Conservation (phyloP, 1,284 basidiomycete species). For the Grifola frondosa region DNA sequence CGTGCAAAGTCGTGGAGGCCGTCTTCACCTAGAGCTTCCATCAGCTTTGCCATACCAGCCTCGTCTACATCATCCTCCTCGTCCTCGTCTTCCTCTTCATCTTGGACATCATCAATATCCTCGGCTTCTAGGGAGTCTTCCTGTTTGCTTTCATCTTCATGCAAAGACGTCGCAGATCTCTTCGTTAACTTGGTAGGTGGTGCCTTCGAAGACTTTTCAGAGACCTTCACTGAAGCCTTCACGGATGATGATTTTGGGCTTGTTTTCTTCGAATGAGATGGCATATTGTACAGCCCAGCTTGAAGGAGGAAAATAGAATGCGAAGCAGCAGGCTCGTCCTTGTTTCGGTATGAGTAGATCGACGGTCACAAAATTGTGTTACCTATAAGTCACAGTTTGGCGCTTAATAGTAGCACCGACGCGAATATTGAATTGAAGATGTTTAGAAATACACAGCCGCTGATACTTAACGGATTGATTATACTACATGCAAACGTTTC, state of each 20-base stretch:
- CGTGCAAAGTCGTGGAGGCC: slow-evolving; percentile 63
- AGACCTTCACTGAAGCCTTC: background rate
- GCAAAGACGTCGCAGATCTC: slow-evolving; percentile 10
- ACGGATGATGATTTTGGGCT: background rate
- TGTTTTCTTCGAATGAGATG: slow-evolving; percentile 9
- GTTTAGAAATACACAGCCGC: no score
- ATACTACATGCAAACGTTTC: background rate
- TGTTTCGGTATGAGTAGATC: no score
- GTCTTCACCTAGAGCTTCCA: slow-evolving; percentile 67
- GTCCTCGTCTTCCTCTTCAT: slow-evolving; percentile 26
- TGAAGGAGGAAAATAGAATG: background rate
- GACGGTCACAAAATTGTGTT: no score
- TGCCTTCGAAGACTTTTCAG: slow-evolving; percentile 1
- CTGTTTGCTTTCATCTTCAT: slow-evolving; percentile 18
- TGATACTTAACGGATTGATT: background rate
- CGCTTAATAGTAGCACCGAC: no score
- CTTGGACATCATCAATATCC: slow-evolving; percentile 35
- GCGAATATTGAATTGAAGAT: no score
- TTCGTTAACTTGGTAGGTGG: slow-evolving; percentile 12
- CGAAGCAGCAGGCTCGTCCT: no score
- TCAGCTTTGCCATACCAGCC: slow-evolving; percentile 62
- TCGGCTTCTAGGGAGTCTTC: slow-evolving; percentile 34
- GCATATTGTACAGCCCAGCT: slow-evolving; percentile 1
- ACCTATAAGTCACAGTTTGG: no score
- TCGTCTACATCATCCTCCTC: slow-evolving; percentile 63